Evolutionary conservation across 768 basidiomycete genomes (phyloP).

Genomic region (Mycena haematopus): DNA sequence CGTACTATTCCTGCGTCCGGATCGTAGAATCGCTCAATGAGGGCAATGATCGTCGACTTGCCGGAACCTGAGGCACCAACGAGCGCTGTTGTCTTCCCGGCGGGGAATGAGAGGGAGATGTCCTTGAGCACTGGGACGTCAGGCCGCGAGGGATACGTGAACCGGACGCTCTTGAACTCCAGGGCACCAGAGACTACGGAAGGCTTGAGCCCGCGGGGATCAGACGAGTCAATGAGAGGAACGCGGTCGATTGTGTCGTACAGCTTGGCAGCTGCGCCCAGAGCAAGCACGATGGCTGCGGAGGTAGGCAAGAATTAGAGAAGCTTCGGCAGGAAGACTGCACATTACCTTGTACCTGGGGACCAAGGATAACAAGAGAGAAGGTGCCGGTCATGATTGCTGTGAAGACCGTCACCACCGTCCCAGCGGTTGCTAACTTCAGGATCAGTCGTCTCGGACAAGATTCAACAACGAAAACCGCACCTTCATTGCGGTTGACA

Average conservation of each 20-base stretch:
- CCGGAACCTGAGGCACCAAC: conserved; percentile 83
- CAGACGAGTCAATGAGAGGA: conserved; percentile 83
- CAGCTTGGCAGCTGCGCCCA: conserved; percentile 86
- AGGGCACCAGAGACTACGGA: conserved; percentile 73
- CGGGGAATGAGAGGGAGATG: conserved; percentile 67
- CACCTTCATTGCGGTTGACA: conserved; percentile 56
- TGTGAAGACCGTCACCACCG: conserved; percentile 82
- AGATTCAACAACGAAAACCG: background rate
- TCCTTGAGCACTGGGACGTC: conserved; percentile 80
- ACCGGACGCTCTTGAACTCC: conserved; percentile 70
- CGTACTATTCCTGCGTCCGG: conserved; percentile 69
- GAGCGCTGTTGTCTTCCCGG: conserved; percentile 80
- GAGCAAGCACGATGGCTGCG: conserved; percentile 71
- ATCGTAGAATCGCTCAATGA: conserved; percentile 91
- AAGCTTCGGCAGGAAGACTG: background rate
- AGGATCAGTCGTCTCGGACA: background rate
- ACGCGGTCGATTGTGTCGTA: conserved; percentile 87
- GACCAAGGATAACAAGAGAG: conserved; percentile 82
- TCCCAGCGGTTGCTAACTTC: conserved; percentile 18
- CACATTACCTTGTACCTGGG: conserved; percentile 76
- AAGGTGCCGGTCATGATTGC: conserved; percentile 90
- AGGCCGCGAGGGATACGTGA: conserved; percentile 85
- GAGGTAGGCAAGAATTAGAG: background rate
- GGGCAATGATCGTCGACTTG: conserved; percentile 75
- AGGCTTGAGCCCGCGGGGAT: conserved; percentile 69